Evolutionary conservation across 1,139 yeast species (phyloP), one percentile per base, ranked within the genome.

Genomic region (Blastobotrys apis): DNA sequence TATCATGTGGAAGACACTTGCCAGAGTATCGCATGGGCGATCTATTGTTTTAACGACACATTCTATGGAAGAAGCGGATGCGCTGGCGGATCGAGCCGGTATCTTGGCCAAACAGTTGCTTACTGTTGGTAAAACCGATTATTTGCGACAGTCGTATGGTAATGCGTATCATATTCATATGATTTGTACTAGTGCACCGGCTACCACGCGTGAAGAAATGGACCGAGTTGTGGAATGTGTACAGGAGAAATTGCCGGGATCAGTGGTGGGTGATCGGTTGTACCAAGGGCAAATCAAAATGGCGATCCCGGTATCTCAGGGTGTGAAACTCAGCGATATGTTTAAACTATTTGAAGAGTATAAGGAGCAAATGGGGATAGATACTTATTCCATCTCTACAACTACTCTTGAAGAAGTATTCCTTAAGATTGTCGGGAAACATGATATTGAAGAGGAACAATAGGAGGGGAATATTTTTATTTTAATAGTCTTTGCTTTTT

Each of bases 21-120:
- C 65, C 2, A 46, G 55, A 10, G 65, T 65, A 2, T 46, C 66
- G 2, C 58, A 50, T 9, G 63, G 63, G 13, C 52, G 67, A 9
- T 58, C 67, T 13, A 64, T 64, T 43, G 59, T 65, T 4, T 50
- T 65, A 23, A 65, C 69, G 1, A 65, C 69, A 5, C 69, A 66
- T 44, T 63, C 67, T 4, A 65, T 65, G 69, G 69, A 66, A 44
- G 69, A 65, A 42, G 69, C 69, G 0, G 69, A 65, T 48, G 67
- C 68, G 3, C 50, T 66, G 19, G 65, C 68, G n/a, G 50, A 57
- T 22, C 53, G 69, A 5, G 69, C 68, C 1, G 68, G 67, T 5
- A 63, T 65, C 47, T 43, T 65, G 27, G 62, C 68, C 5, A 53
- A 51, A 42, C 45, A 49, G 23, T 44, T 65, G 52, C 53, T 64